Conservation (phyloP, 257 asterid species). For the Cynanchum wilfordii region DNA sequence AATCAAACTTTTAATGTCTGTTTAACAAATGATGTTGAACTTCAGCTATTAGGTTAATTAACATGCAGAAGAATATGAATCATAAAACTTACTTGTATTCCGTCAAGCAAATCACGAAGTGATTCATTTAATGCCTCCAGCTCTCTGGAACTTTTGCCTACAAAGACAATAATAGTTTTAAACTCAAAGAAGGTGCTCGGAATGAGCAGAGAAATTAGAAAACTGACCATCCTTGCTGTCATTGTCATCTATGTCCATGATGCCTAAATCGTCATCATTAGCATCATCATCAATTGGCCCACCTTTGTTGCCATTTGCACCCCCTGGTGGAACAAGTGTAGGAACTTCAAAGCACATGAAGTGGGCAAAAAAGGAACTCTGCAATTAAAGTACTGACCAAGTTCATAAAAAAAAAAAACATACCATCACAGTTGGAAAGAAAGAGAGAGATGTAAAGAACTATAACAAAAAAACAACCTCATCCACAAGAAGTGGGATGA, state of each 20-base stretch:
- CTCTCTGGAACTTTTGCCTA: slow-evolving; percentile 55
- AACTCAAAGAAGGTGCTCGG: background rate
- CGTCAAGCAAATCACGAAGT: slow-evolving; percentile 90
- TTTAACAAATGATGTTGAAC: background rate
- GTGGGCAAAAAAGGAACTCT: slow-evolving; percentile 94
- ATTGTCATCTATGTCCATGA: slow-evolving; percentile 53
- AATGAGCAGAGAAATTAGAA: background rate
- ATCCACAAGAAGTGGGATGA: slow-evolving; percentile 90
- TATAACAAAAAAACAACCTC: slow-evolving; percentile 48
- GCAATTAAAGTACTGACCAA: slow-evolving; percentile 28
- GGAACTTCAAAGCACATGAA: slow-evolving; percentile 97
- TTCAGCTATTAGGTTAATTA: slow-evolving; percentile 1
- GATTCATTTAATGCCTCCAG: slow-evolving; percentile 75
- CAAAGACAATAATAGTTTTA: slow-evolving; percentile 19
- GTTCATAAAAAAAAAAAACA: background rate
- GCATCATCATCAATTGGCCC: slow-evolving; percentile 36
- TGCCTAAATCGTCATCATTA: slow-evolving; percentile 66
- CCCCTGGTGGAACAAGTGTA: slow-evolving; percentile 67
- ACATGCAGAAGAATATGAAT: background rate
- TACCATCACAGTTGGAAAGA: slow-evolving; percentile 4
- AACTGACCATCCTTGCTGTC: slow-evolving; percentile 43
- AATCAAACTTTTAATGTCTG: background rate
- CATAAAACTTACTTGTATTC: slow-evolving; percentile 62
- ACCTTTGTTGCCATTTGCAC: slow-evolving; percentile 50
- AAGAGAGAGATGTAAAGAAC: slow-evolving; percentile 7